These are phyloP conservation scores for Aristolochia fimbriata DNA, from an alignment of 164 flowering plant species.

Conservation along the genomic window DNA sequence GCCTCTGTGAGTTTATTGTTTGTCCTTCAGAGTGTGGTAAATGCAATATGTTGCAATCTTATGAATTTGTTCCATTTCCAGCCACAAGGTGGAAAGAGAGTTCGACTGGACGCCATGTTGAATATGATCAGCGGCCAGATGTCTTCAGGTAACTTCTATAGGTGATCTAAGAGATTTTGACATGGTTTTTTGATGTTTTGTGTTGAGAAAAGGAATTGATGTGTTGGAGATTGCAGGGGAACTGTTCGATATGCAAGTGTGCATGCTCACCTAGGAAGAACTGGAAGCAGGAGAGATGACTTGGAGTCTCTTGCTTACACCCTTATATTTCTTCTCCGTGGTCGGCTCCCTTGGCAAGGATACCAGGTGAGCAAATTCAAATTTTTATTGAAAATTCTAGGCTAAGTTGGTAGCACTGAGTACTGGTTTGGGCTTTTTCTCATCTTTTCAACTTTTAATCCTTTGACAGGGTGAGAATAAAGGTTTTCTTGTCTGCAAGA, in stretches of 20 bases:
- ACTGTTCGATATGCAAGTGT: constrained; percentile 98
- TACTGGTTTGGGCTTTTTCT: not conserved
- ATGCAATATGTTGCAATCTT: not conserved
- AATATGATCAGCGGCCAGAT: constrained; percentile 94
- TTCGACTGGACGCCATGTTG: constrained; percentile 72
- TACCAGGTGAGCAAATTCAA: constrained; percentile 50
- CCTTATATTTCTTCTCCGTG: constrained; percentile 82
- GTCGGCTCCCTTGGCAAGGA: constrained; percentile 97
- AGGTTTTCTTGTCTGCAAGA: constrained; percentile 87
- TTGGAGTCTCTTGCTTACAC: constrained; percentile 96
- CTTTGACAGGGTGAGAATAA: constrained; percentile 80
- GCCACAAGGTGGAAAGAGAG: constrained; percentile 81
- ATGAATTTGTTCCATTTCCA: constrained; percentile 14
- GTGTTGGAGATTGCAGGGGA: constrained; percentile 42
- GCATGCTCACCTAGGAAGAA: constrained; percentile 97
- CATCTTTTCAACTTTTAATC: not conserved
- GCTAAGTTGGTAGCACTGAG: not conserved
- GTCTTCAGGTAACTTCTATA: constrained; percentile 50
- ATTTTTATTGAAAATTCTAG: not conserved
- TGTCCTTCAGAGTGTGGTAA: not conserved
- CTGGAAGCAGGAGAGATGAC: constrained; percentile 94
- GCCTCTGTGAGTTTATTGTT: not conserved
- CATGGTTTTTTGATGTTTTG: no score
- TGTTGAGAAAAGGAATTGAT: no score
- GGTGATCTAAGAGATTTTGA: not conserved